Percentiles rank a stretch among this genome's conserved stretches.
Evolutionary conservation across 129 eudicot genomes (phyloP).

Genomic region (Flaveria ramosissima): DNA sequence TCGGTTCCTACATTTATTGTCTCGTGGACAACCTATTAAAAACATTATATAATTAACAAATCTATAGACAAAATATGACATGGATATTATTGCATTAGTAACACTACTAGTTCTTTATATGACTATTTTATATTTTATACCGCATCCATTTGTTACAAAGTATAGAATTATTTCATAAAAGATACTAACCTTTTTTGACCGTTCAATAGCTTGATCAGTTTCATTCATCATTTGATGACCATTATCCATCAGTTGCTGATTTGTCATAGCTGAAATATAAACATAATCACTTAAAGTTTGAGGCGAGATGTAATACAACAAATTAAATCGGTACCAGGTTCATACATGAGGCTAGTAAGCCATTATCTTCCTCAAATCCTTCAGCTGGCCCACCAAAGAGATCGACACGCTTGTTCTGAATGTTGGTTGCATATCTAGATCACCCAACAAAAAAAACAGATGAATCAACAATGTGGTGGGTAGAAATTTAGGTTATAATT

Average conservation of each 20-base stretch:
- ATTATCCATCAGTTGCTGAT: constrained; percentile 80
- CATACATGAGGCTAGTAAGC: constrained; percentile 86
- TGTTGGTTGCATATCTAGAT: constrained; percentile 72
- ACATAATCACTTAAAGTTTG: constrained; percentile 4
- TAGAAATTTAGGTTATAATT: not conserved
- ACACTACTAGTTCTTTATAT: not conserved
- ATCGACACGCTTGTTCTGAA: constrained; percentile 83
- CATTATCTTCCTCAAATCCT: constrained; percentile 70
- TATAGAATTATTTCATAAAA: not conserved
- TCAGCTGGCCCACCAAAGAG: constrained; percentile 87
- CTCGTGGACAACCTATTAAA: constrained; percentile 72
- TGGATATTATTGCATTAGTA: constrained; percentile 6
- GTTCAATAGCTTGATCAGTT: constrained; percentile 92
- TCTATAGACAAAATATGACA: not conserved
- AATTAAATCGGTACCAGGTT: constrained; percentile 13
- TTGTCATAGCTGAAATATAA: constrained; percentile 75
- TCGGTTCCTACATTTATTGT: constrained; percentile 89
- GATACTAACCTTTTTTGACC: constrained; percentile 74
- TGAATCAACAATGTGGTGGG: constrained; percentile 13
- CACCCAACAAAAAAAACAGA: constrained; percentile 22
- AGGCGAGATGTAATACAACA: constrained; percentile 5
- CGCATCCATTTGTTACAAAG: not conserved
- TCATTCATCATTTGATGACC: constrained; percentile 96
- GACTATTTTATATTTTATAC: not conserved
- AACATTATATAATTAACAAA: not conserved